Percentiles rank a stretch among this genome's conserved stretches.
phyloP scores from a whole-genome alignment of 345 rosid genomes.

The Ceriops tagal region DNA sequence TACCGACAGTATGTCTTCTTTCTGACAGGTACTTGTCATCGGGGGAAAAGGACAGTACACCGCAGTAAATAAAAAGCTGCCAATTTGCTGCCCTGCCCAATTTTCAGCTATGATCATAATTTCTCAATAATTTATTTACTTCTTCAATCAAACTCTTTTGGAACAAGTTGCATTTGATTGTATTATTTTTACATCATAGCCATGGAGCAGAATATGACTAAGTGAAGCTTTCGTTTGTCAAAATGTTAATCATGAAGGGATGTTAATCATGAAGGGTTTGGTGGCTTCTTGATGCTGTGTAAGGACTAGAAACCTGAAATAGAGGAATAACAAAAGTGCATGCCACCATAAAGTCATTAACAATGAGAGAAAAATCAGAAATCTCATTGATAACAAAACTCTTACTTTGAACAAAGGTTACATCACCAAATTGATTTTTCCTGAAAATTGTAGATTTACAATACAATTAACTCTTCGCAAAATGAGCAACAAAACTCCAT shows the following conservation, averaged over 20 bases:
- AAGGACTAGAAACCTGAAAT: not conserved
- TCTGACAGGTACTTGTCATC: constrained; percentile 22
- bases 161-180: constrained; percentile 1
- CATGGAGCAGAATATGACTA: not conserved
- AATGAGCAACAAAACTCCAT: not conserved
- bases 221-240: not conserved
- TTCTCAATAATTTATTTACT: not conserved
- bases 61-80: constrained; percentile 11
- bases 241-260: not conserved
- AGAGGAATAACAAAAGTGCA: not conserved
- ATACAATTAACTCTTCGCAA: too few relatives aligned
- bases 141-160: not conserved
- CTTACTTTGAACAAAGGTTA: too few relatives aligned
- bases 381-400: too few relatives aligned
- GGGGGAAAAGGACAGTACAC: constrained; percentile 15
- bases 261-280: not conserved
- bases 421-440: not conserved
- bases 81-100: not conserved
- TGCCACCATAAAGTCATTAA: not conserved
- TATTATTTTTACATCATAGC: not conserved
- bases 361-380: too few relatives aligned
- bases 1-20: not conserved
- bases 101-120: not conserved
- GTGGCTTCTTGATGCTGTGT: not conserved
- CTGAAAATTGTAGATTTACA: not conserved